Base-by-base conservation (phyloP, 2,329 filamentous ascomycete species). In the Chaetomiaceae sp. region DNA sequence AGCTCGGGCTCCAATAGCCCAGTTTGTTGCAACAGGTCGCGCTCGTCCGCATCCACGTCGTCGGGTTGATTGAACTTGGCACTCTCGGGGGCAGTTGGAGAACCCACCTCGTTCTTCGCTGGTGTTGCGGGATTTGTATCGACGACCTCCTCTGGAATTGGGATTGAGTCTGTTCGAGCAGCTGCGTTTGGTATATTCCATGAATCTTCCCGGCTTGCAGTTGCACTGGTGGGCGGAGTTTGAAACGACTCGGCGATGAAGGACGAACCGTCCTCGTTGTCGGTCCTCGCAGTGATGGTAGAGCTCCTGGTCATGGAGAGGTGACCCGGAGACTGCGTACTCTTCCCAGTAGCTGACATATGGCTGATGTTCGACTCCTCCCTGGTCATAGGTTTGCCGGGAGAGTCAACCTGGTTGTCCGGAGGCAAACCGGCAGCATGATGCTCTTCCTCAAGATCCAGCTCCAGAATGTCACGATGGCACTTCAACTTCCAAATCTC, bases 401-500 rank as follows among this genome's bases (percentile, higher is more conserved):
- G 15, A 35, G 47, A 47, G 30, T 56, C 58, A 49, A 34, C 51
- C 50, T 35, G 60, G 56, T 46, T 45, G 52, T 62, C 54, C 40
- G 61, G 51, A 2, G 65, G 60, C 10, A 66, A 59, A 1, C 62
- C 62, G 32, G 66, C 63, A 45, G 64, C 61, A 35, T 72, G 68
- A 47, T 63, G 72, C 59, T 95, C 90, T 56, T 95, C 88, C 45
- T 91, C 85, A 8, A 97, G 70, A 61, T 98, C 93, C 65, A 89
- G 76, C 5, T 81, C 73, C 17, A 98, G 70, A 50, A 97, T 90
- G 58, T 96, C 91, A 34, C 84, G 83, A 64, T 98, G 90, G 55
- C 90, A 96, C 60, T 81, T 91, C 58, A 91, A 78, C 44, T 83
- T 86, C 88, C 90, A 96, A 17, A 96, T 93, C 55, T 95, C 88